A percentile compares a stretch with the other conserved stretches of the same genome.
These are phyloP conservation scores for Pythium coloratum DNA, from an alignment of 352 stramenopile species.

Conservation along the genomic window DNA sequence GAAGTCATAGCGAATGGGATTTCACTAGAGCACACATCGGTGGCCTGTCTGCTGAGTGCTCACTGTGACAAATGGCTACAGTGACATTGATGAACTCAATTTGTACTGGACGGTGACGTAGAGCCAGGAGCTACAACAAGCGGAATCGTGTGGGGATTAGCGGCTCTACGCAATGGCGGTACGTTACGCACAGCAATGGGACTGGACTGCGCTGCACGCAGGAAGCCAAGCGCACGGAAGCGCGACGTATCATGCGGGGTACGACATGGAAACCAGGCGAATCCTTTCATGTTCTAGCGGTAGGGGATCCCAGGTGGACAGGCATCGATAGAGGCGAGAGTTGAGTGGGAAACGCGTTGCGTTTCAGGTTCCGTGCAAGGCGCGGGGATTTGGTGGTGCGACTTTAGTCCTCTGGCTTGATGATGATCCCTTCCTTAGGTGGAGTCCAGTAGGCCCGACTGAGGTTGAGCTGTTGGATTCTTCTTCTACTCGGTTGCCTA, in stretches of 20 bases:
- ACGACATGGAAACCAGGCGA: not conserved
- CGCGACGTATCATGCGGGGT: not conserved
- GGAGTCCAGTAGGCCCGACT: no score
- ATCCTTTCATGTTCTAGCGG: no score
- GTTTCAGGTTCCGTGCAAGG: not conserved
- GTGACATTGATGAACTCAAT: not conserved
- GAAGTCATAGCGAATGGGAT: not conserved
- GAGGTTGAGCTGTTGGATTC: no score
- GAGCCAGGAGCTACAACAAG: not conserved
- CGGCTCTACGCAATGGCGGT: not conserved
- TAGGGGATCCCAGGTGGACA: not conserved
- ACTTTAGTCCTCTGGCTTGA: conserved; percentile 2
- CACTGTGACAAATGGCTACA: conserved; percentile 6
- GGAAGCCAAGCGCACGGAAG: not conserved
- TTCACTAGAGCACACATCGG: conserved; percentile 1
- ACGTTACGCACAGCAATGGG: not conserved
- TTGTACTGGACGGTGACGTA: not conserved
- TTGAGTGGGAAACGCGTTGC: not conserved
- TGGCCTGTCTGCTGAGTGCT: not conserved
- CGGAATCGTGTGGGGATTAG: not conserved
- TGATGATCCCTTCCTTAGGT: conserved; percentile 1
- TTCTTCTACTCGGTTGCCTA: no score
- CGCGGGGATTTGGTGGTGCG: not conserved
- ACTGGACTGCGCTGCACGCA: not conserved
- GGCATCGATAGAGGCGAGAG: not conserved